Percentiles rank a stretch among this genome's conserved stretches.
phyloP scores from a whole-genome alignment of 257 asterid species.

The Cinchona pubescens region DNA sequence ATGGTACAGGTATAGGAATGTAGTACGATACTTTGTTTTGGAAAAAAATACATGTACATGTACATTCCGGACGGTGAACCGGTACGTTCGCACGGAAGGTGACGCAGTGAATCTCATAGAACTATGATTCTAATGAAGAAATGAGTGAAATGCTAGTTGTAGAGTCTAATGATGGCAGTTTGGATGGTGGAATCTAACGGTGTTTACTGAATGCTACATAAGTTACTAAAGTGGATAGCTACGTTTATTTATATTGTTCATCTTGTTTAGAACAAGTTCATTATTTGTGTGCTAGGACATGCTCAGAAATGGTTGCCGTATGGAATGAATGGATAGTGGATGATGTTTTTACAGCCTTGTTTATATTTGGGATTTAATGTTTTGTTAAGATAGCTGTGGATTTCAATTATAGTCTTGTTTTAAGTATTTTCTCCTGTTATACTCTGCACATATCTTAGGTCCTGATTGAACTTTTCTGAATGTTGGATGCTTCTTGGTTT shows the following conservation, averaged over 20 bases:
- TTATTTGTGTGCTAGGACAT: neutral
- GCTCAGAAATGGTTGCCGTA: neutral
- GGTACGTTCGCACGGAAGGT: too few relatives aligned
- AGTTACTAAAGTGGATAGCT: neutral
- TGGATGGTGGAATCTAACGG: neutral
- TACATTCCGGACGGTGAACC: too few relatives aligned
- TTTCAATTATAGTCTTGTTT: neutral
- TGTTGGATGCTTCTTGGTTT: neutral
- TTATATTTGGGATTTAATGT: neutral
- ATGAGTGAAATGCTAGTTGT: neutral
- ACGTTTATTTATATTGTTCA: neutral
- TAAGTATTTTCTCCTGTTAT: neutral
- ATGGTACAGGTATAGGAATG: too few relatives aligned
- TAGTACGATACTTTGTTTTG: too few relatives aligned
- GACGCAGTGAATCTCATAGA: too few relatives aligned
- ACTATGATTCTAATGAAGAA: neutral
- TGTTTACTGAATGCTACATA: neutral
- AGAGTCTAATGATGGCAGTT: neutral
- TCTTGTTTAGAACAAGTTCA: neutral
- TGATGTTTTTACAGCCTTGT: neutral
- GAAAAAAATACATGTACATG: too few relatives aligned
- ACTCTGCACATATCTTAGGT: neutral
- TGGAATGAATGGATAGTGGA: neutral
- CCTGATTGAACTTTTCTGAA: neutral
- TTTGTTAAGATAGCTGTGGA: neutral